Evolutionary conservation across 2,329 filamentous ascomycete genomes (phyloP).

Genomic region (Saccharata proteae): DNA sequence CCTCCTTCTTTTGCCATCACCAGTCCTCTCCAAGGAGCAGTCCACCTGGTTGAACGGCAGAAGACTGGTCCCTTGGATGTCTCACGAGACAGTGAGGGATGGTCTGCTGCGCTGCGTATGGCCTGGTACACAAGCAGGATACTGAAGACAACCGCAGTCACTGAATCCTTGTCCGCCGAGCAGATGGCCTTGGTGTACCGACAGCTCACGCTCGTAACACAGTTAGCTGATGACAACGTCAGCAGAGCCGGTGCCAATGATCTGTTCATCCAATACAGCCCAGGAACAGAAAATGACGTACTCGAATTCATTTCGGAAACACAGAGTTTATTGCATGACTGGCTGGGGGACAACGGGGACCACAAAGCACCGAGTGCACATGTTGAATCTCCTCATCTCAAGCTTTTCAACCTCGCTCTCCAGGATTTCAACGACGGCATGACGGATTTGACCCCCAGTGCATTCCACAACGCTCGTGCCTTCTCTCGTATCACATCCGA

Average conservation of each 20-base stretch:
- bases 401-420: slow-evolving; percentile 16
- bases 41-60: slow-evolving; percentile 44
- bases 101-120: slow-evolving; percentile 64
- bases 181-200: slow-evolving; percentile 31
- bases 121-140: slow-evolving; percentile 56
- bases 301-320: slow-evolving; percentile 41
- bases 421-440: slow-evolving; percentile 12
- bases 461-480: slow-evolving; percentile 32
- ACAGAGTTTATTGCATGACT: slow-evolving; percentile 33
- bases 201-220: slow-evolving; percentile 41
- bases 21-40: slow-evolving; percentile 57
- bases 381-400: not conserved
- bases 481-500: slow-evolving; percentile 25
- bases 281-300: slow-evolving; percentile 41
- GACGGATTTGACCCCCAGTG: slow-evolving; percentile 13
- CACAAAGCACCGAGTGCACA: slow-evolving; percentile 8
- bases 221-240: slow-evolving; percentile 49
- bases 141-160: slow-evolving; percentile 31
- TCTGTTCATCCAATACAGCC: slow-evolving; percentile 36
- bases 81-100: slow-evolving; percentile 53
- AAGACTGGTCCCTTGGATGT: slow-evolving; percentile 19
- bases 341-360: no score
- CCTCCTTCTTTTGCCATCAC: slow-evolving; percentile 60
- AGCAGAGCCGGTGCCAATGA: slow-evolving; percentile 43
- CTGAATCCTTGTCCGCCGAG: slow-evolving; percentile 20